Evolutionary conservation across 805 yeast genomes (phyloP), one percentile per base, ranked within the genome.

Genomic region (Ogataea minuta): DNA sequence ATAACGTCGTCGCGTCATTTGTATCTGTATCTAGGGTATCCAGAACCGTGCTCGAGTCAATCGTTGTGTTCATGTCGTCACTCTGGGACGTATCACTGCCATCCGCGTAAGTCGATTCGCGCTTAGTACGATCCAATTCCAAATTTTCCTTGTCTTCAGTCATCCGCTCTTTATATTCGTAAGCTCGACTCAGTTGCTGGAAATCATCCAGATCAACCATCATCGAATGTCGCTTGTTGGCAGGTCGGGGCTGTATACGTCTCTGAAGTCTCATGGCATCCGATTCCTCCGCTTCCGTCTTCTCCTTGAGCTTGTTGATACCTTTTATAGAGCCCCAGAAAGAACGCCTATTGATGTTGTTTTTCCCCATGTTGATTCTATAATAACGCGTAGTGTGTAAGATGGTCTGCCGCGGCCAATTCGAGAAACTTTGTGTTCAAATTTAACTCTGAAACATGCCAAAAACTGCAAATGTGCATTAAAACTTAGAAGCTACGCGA

Each of bases 321-420:
- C 44, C 48, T 33, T 42, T 45, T 5, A 52, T 37, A 6, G 52
- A 39, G 13, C 51, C 46, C 57, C 57, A 52, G 20, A 52, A 32
- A 3, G 57, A 50, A 26, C 48, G 43, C 25, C 44, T 50, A 8
- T 49, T 38, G 23, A 38, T 38, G 9, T 46, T 45, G 19, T 45
- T 45, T 30, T 40, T 48, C 23, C 39, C 41, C 45, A 50, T 45
- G 23, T 23, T 19, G 28, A 19, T 27, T 26, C 31, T 23, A 2
- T 24, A n/a, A 7, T 12, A 20, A 17, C 36, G 31, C 31, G 34
- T 20, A 25, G 21, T 19, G 21, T 19, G 21, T 19, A 8, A 6
- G 5, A 8, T 9, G 33, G 19, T 28, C 8, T 20, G n/a, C 6
- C n/a, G 6, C 20, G 13, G 17, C 34, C 31, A 10, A 26, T 21